A percentile compares a stretch with the other conserved stretches of the same genome.
Evolutionary conservation across 768 basidiomycete species (phyloP).

Genomic region (Trametes elegans): DNA sequence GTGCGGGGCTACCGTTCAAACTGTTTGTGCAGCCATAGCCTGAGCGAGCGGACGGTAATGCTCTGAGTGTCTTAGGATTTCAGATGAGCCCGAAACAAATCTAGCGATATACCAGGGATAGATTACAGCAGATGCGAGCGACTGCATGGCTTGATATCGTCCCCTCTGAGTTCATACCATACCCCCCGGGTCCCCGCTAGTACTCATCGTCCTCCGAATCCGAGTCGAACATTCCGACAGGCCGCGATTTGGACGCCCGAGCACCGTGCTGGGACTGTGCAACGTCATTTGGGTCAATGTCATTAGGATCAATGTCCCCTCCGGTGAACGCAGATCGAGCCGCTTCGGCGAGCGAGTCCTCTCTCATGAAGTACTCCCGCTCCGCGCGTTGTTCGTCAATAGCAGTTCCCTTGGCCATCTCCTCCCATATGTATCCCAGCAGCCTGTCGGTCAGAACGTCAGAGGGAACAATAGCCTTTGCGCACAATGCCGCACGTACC

Average conservation of each 20-base stretch:
- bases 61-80: no score
- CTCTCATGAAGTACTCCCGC: slow-evolving; percentile 6
- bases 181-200: not conserved
- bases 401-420: slow-evolving; percentile 20
- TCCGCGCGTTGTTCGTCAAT: slow-evolving; percentile 26
- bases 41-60: no score
- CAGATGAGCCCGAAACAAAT: not conserved
- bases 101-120: not conserved
- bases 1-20: no score
- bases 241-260: not conserved
- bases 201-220: slow-evolving; percentile 11
- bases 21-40: no score
- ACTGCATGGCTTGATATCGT: not conserved
- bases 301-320: slow-evolving; percentile 22
- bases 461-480: no score
- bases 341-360: not conserved
- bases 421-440: slow-evolving; percentile 24
- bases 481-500: slow-evolving; percentile 6
- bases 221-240: slow-evolving; percentile 8
- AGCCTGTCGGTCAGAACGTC: no score
- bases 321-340: not conserved
- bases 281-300: slow-evolving; percentile 1
- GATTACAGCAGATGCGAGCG: no score
- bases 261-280: not conserved
- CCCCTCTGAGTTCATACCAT: not conserved